Conservation (phyloP, 768 basidiomycete species). For the Xerocomellus chrysenteron region DNA sequence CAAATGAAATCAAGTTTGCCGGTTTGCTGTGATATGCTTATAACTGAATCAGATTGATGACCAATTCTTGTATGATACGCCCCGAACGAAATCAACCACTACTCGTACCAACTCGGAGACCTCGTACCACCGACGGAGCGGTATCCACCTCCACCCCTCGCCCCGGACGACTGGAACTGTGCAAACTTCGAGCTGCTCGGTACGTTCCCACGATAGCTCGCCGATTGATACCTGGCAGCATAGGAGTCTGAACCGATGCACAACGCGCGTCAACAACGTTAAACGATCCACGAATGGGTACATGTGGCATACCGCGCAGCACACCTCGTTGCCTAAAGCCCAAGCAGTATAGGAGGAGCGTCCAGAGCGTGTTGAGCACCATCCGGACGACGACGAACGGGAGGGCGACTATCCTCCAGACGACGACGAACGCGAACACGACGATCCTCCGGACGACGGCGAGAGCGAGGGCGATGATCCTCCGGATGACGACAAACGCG, state of each 20-base stretch:
- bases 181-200: conserved; percentile 9
- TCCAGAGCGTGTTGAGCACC: background rate
- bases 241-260: conserved; percentile 7
- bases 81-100: too few species aligned
- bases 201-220: conserved; percentile 16
- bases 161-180: conserved; percentile 9
- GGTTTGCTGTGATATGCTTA: background rate
- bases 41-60: background rate
- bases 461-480: too few species aligned
- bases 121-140: background rate
- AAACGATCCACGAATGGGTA: background rate
- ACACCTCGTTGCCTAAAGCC: too few species aligned
- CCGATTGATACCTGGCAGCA: conserved; percentile 21
- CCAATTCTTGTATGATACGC: background rate
- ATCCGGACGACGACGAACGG: conserved; percentile 7
- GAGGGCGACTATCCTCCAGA: conserved; percentile 7
- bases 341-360: background rate
- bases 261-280: background rate
- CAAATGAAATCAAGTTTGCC: background rate
- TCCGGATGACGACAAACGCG: too few species aligned
- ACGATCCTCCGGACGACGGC: too few species aligned
- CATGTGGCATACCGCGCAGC: too few species aligned
- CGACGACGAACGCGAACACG: too few species aligned
- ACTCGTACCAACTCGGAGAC: background rate
- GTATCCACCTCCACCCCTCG: conserved; percentile 2